Evolutionary conservation across 306 rosid genomes (phyloP).

Genomic region (Benincasa hispida): DNA sequence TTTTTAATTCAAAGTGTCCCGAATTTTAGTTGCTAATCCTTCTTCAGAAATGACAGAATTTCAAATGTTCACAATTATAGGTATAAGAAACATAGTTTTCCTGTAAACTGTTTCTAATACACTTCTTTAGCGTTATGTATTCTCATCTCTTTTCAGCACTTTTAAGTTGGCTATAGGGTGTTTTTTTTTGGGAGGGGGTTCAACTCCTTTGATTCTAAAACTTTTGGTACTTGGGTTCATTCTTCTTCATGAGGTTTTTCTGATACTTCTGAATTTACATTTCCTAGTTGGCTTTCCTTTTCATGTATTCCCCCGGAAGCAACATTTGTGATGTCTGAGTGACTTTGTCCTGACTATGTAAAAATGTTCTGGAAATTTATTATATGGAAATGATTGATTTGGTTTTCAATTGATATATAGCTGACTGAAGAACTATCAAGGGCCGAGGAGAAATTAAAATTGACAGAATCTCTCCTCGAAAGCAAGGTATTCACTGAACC

Average conservation of each 20-base stretch:
- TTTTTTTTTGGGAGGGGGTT: neutral
- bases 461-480: conserved; percentile 90
- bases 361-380: neutral
- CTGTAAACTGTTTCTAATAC: neutral
- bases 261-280: neutral
- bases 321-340: neutral
- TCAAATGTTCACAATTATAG: neutral
- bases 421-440: conserved; percentile 81
- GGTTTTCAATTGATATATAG: conserved; percentile 22
- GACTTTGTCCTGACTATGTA: neutral
- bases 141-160: neutral
- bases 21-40: neutral
- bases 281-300: neutral
- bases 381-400: conserved; percentile 14
- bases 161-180: neutral
- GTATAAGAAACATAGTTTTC: neutral
- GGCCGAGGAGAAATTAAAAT: conserved; percentile 84
- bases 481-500: conserved; percentile 56
- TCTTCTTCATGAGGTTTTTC: neutral
- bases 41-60: neutral
- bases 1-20: neutral
- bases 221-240: neutral
- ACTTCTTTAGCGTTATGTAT: neutral
- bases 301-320: neutral
- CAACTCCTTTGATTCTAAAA: neutral